Base-by-base conservation (phyloP, 2,329 filamentous ascomycete species). In the Tolypocladium sp. region DNA sequence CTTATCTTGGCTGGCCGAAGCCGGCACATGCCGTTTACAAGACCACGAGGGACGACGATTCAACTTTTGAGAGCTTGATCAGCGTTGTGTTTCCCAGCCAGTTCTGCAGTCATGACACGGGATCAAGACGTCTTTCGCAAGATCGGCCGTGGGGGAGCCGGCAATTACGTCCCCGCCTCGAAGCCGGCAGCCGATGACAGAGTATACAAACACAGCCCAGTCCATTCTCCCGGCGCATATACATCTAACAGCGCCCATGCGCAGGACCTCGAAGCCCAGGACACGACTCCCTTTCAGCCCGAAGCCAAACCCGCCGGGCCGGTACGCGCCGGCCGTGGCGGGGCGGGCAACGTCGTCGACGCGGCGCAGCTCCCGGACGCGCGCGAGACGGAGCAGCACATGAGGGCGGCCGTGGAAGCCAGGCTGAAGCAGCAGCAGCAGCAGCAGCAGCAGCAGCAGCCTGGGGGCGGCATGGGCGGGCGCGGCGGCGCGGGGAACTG, bases 111-210 rank as follows among this genome's bases (percentile, higher is more conserved):
- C 52, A 68, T 68, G 62, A 55, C 67, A 42, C 59, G 64, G 58
- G 65, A 70, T 42, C 65, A 68, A 60, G 81, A 81, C 65, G 74
- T 75, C 56, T 81, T 80, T 63, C 76, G 76, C 63, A 77, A 77
- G 60, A 76, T 80, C 49, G 85, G 85, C 59, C 81, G 85, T 55
- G 85, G 85, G 58, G 85, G 85, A 56, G 84, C 84, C 7, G 85
- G 85, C 57, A 88, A 88, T 71, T 86, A 81, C 69, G 79, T 79
- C 66, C 76, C 76, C 66, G 77, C 80, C 62, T 76, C 79, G 63
- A 77, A 35, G 55, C 40, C 27, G 6, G 41, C 25, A 20, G 8
- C 20, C 27, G 49, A 35, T 4, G 49, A 52, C 30, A 52, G n/a
- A 17, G 49, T 35, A 52, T 1, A 1, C 4, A 3, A 5, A 17